phyloP scores from a whole-genome alignment of 345 rosid genomes.

The Salix caprea region DNA sequence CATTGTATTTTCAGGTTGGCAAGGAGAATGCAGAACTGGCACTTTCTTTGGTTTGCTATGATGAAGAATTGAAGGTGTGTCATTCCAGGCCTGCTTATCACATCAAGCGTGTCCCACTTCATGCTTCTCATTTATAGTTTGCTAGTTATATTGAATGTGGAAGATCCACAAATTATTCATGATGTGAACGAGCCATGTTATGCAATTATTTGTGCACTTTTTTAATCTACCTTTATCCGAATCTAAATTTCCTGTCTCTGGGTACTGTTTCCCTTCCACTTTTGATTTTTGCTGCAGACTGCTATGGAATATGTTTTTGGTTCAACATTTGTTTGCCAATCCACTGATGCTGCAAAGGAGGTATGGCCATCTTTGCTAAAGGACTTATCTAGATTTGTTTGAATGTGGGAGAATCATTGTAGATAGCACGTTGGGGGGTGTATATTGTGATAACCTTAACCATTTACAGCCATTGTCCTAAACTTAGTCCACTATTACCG shows the following conservation, averaged over 20 bases:
- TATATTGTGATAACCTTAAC: neutral
- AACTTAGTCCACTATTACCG: neutral
- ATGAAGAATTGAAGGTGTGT: conserved; percentile 65
- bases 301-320: conserved; percentile 97
- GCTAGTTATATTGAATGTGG: neutral
- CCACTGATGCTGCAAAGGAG: conserved; percentile 79
- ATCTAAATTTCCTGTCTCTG: neutral
- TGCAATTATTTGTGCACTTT: neutral
- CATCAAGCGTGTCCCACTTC: neutral
- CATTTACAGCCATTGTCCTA: neutral
- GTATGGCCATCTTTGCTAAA: conserved; percentile 31
- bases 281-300: conserved; percentile 47
- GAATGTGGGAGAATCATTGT: neutral
- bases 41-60: conserved; percentile 83
- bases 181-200: neutral
- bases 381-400: neutral
- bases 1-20: conserved; percentile 58
- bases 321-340: conserved; percentile 92
- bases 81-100: neutral
- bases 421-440: neutral
- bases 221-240: neutral
- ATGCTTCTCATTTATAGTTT: neutral
- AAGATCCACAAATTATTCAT: neutral
- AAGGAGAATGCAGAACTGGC: conserved; percentile 88
- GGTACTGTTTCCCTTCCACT: conserved; percentile 6